phyloP scores from a whole-genome alignment of 2,329 filamentous ascomycete genomes.

The Calcarisporium arbuscula region DNA sequence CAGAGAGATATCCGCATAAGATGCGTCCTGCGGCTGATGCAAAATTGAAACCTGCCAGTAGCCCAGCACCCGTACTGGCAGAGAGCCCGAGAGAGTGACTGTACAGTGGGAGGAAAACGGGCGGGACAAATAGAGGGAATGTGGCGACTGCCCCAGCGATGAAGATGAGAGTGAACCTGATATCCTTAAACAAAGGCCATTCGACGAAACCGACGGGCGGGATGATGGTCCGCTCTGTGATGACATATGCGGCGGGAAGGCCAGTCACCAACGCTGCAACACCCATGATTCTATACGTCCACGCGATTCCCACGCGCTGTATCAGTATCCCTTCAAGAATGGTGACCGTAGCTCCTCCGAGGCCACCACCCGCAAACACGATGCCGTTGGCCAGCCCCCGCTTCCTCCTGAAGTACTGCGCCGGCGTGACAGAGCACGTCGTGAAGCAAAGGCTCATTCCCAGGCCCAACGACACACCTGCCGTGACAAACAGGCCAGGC shows the following conservation, averaged over 20 bases:
- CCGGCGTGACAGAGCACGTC: constrained; percentile 36
- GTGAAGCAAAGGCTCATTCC: constrained; percentile 18
- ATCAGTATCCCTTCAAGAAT: constrained; percentile 38
- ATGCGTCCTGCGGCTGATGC: constrained; percentile 50
- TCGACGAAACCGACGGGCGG: constrained; percentile 33
- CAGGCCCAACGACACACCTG: constrained; percentile 16
- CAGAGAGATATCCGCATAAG: constrained; percentile 42
- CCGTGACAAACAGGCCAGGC: constrained; percentile 20
- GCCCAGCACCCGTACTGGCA: constrained; percentile 41
- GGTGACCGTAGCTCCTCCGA: constrained; percentile 42
- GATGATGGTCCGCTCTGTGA: constrained; percentile 35
- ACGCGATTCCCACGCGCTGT: constrained; percentile 31
- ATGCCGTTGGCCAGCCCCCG: constrained; percentile 45
- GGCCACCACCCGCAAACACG: constrained; percentile 40
- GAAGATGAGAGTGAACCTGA: constrained; percentile 45
- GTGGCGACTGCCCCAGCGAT: constrained; percentile 45
- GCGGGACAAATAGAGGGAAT: constrained; percentile 52
- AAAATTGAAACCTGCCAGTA: constrained; percentile 54
- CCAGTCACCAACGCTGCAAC: constrained; percentile 43
- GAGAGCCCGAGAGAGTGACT: constrained; percentile 43
- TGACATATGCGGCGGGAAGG: constrained; percentile 43
- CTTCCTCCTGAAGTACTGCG: constrained; percentile 44
- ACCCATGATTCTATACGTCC: constrained; percentile 45
- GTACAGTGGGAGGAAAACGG: constrained; percentile 53
- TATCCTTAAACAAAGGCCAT: constrained; percentile 37